Base-by-base conservation (phyloP, 2,329 filamentous ascomycete genomes). In the Trichoderma sp. region DNA sequence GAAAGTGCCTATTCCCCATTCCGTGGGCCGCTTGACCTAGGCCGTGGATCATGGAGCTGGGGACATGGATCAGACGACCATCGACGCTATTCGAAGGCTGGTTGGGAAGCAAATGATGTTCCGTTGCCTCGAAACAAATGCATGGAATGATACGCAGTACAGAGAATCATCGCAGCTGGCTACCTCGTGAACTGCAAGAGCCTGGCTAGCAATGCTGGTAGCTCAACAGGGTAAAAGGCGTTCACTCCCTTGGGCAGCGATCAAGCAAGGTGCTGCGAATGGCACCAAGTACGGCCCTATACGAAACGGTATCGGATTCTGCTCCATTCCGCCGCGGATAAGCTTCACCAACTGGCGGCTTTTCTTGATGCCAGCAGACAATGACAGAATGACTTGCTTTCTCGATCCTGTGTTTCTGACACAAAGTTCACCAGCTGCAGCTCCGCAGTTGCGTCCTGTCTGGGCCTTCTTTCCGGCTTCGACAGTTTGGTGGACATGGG, bases 161-260 rank as follows among this genome's bases (percentile, higher is more conserved):
- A 41, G 26, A 19, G 47, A 19, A 48, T 30, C 26, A 28, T 17
- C 45, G 55, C 41, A 51, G 56, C 50, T 60, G 56, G 47, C 48
- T 52, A n/a, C 26, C 28, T 52, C 21, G 28, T 21, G 17, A 15
- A 65, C 39, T 54, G 55, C 56, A 58, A 65, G 43, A 21, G 44
- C 54, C 48, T 55, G 55, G 47, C 55, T 44, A 60, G 41, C 30
- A 60, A 60, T 59, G 45, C 63, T 48, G 63, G 48, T 47, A 45
- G 55, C 55, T 59, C 63, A 65, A 58, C 55, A 43, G 41, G 63
- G 63, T 54, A 65, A 50, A 24, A 64, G 52, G 30, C 28, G 17
- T 44, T 39, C 9, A 41, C 12, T 50, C 51, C 61, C 30, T 64
- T 64, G 30, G 43, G 61, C 61, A 57, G 61, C 61, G 52, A 57